These are phyloP conservation scores for Phymatotrichopsis omnivora DNA, from an alignment of 2,329 filamentous ascomycete species.

Conservation along the genomic window DNA sequence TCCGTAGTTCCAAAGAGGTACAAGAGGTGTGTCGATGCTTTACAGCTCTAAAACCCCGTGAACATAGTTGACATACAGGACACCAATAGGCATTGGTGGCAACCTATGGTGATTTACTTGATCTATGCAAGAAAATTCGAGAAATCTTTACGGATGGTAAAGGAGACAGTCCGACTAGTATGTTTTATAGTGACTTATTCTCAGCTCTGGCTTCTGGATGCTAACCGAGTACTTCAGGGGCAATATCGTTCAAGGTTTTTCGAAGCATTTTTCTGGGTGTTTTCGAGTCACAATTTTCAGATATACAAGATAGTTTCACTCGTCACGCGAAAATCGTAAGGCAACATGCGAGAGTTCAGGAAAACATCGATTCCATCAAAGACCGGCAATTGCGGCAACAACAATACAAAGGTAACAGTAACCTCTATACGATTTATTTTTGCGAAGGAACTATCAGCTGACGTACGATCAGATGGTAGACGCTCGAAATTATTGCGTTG, in stretches of 20 bases:
- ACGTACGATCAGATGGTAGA: constrained; percentile 8
- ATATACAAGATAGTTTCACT: constrained; percentile 5
- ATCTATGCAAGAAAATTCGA: constrained; percentile 3
- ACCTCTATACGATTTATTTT: too few relatives aligned
- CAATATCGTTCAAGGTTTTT: constrained; percentile 10
- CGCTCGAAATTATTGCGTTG: constrained; percentile 4
- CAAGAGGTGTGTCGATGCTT: constrained; percentile 3
- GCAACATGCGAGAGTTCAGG: constrained; percentile 5
- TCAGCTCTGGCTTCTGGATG: too few relatives aligned
- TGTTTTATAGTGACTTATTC: too few relatives aligned
- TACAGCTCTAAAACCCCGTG: not conserved
- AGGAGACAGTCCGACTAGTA: not conserved
- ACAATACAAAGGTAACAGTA: not conserved
- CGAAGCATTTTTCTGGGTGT: constrained; percentile 3
- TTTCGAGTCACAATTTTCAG: constrained; percentile 4
- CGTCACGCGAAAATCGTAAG: constrained; percentile 10
- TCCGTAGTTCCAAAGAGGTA: constrained; percentile 4
- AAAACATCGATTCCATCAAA: too few relatives aligned
- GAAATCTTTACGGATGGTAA: constrained; percentile 5
- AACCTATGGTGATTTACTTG: constrained; percentile 9
- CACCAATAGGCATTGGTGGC: constrained; percentile 1
- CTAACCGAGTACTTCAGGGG: too few relatives aligned
- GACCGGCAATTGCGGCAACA: too few relatives aligned
- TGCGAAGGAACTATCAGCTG: too few relatives aligned
- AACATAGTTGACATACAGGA: not conserved